Evolutionary conservation across 2,329 filamentous ascomycete species (phyloP), one percentile per base, ranked within the genome.

Genomic region (Capronia epimyces): DNA sequence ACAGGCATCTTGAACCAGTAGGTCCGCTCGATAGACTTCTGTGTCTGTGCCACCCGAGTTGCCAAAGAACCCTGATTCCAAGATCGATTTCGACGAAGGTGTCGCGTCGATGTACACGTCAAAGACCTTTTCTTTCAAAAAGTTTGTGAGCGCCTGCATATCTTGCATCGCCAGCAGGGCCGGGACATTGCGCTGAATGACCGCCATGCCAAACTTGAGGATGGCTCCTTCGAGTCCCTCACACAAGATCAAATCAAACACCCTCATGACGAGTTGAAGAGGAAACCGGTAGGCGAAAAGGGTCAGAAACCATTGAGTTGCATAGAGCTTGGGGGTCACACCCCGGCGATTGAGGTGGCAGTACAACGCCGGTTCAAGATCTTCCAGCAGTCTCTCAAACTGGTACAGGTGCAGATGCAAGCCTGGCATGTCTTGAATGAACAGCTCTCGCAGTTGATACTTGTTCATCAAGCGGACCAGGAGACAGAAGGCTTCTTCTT

Each of bases 261-360:
- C 94, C 25, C 93, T 87, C 51, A 98, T 83, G 5, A 98, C 93
- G 8, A 98, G 81, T 66, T 98, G 93, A 6, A 98, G 77, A 7
- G 93, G 93, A 68, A 98, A 98, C 36, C 94, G 87, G 68, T 98
- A 98, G 25, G 91, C 89, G 65, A 98, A 98, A n/a, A 98, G 77
- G 0, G 93, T 98, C 43, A 98, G 78, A 70, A 98, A 98, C 93
- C 93, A 98, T 68, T 98, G 93, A 0, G 93, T 98, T 39, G 93
- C 93, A 66, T 98, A 98, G 7, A 98, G 77, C 65, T 95, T 89
- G 1, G 93, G 86, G 7, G 86, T 86, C 48, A 98, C 93, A 58
- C 88, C 84, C 49, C 87, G 82, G 52, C 93, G 84, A 64, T 87
- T 87, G 49, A 98, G 80, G 68, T 98, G 93, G 66, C 91, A 96